Evolutionary conservation across 78 protist genomes (phyloP).

Genomic region (Corallochytrium limacisporum): DNA sequence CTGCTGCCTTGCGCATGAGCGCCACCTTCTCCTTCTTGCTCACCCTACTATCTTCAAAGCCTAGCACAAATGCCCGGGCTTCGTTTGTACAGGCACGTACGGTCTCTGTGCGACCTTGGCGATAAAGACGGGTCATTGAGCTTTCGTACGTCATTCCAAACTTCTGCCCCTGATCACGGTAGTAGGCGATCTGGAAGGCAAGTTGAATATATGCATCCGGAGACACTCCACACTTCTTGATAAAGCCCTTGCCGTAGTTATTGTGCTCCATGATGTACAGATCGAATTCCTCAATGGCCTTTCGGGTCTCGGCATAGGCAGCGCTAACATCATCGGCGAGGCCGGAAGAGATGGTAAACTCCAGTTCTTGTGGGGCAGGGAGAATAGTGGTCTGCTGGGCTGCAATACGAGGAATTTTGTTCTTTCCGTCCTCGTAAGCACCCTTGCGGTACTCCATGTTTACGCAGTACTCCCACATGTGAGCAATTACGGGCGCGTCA

Average conservation of each 20-base stretch:
- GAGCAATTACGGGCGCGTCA: slow-evolving; percentile 17
- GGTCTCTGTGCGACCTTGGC: slow-evolving; percentile 29
- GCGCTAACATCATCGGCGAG: too few relatives aligned
- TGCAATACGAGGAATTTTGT: too few relatives aligned
- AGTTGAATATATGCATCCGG: slow-evolving; percentile 47
- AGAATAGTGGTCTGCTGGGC: too few relatives aligned
- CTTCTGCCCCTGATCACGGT: neutral
- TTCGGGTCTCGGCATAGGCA: too few relatives aligned
- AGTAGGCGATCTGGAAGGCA: slow-evolving; percentile 45
- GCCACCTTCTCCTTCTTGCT: neutral
- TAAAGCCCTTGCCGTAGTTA: slow-evolving; percentile 19
- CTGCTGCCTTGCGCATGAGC: neutral
- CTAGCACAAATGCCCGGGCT: neutral
- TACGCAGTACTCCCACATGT: slow-evolving; percentile 7
- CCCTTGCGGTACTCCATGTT: too few relatives aligned
- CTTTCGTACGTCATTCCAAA: slow-evolving; percentile 17
- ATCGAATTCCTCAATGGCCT: neutral
- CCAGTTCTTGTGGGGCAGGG: too few relatives aligned
- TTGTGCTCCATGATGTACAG: neutral
- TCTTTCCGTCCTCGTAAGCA: too few relatives aligned
- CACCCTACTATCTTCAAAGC: neutral
- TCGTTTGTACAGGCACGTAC: slow-evolving; percentile 16
- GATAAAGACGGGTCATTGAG: slow-evolving; percentile 25
- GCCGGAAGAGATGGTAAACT: too few relatives aligned
- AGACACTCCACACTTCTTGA: slow-evolving; percentile 15